Evolutionary conservation across 2,329 filamentous ascomycete genomes (phyloP).

Genomic region (Colletotrichum horii): DNA sequence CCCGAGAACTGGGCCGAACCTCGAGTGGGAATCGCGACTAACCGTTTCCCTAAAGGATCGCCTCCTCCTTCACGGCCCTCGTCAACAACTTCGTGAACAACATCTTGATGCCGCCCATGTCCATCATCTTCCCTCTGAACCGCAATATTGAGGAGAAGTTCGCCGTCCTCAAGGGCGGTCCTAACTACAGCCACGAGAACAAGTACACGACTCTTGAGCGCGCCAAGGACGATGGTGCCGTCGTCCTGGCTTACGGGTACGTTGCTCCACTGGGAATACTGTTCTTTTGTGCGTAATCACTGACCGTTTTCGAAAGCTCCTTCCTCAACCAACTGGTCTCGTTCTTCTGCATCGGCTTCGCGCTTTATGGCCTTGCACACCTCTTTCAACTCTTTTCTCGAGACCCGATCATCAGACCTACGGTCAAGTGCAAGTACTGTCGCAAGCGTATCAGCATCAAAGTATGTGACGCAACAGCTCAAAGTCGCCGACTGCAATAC

Average conservation of each 20-base stretch:
- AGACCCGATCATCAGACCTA: constrained; percentile 75
- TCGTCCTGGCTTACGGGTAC: constrained; percentile 74
- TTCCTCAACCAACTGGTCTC: constrained; percentile 71
- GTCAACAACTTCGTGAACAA: constrained; percentile 76
- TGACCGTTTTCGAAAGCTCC: constrained; percentile 37
- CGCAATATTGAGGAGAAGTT: constrained; percentile 79
- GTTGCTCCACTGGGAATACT: constrained; percentile 24
- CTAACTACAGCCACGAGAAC: constrained; percentile 51
- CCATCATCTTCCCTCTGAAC: constrained; percentile 71
- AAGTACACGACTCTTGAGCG: constrained; percentile 75
- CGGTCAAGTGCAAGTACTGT: constrained; percentile 72
- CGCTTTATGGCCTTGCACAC: constrained; percentile 68
- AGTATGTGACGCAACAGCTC: constrained; percentile 43
- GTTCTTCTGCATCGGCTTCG: constrained; percentile 69
- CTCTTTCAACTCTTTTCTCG: constrained; percentile 65
- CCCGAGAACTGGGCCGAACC: not conserved
- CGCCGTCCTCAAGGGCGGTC: constrained; percentile 65
- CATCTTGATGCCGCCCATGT: constrained; percentile 72
- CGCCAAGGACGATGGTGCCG: constrained; percentile 73
- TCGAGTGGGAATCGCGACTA: not conserved
- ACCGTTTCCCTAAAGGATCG: constrained; percentile 55
- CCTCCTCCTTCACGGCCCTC: constrained; percentile 72
- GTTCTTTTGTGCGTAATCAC: not conserved
- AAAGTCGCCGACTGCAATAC: not conserved
- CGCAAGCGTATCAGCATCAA: constrained; percentile 67